phyloP scores from a whole-genome alignment of 2,329 filamentous ascomycete species.

The Biscogniauxia mediterranea region DNA sequence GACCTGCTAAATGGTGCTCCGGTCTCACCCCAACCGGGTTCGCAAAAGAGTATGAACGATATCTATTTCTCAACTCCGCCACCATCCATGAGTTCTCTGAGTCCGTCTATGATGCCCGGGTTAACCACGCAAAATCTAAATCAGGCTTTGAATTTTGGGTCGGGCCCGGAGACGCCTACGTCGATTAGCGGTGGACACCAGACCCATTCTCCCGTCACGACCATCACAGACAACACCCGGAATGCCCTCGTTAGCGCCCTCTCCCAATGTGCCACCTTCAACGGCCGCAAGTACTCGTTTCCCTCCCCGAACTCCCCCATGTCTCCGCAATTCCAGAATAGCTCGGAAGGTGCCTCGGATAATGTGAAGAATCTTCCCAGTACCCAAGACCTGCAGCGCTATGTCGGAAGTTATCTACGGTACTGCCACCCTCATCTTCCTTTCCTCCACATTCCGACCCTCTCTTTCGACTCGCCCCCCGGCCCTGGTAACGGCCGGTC shows the following conservation, averaged over 20 bases:
- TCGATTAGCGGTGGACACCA: conserved; percentile 66
- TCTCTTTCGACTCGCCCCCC: conserved; percentile 81
- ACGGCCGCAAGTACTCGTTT: conserved; percentile 63
- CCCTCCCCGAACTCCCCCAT: conserved; percentile 54
- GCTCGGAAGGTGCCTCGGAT: conserved; percentile 48
- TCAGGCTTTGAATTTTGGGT: conserved; percentile 62
- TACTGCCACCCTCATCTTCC: conserved; percentile 94
- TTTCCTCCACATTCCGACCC: conserved; percentile 88
- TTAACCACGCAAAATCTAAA: conserved; percentile 61
- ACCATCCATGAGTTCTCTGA: conserved; percentile 70
- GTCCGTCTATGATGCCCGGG: conserved; percentile 68
- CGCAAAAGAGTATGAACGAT: conserved; percentile 70
- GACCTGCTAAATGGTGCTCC: conserved; percentile 72
- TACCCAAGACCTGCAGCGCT: conserved; percentile 84
- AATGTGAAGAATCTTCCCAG: conserved; percentile 66
- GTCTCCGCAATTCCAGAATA: conserved; percentile 50
- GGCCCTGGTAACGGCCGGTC: conserved; percentile 61
- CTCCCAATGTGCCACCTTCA: conserved; percentile 55
- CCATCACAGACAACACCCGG: conserved; percentile 64
- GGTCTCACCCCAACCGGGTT: conserved; percentile 73
- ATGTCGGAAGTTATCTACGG: conserved; percentile 83
- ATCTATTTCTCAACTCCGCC: conserved; percentile 78
- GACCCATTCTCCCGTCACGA: conserved; percentile 58
- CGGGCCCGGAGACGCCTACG: conserved; percentile 69
- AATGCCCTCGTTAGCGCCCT: conserved; percentile 59